phyloP scores from a whole-genome alignment of 2,329 filamentous ascomycete genomes.

The Acrodontium crateriforme region DNA sequence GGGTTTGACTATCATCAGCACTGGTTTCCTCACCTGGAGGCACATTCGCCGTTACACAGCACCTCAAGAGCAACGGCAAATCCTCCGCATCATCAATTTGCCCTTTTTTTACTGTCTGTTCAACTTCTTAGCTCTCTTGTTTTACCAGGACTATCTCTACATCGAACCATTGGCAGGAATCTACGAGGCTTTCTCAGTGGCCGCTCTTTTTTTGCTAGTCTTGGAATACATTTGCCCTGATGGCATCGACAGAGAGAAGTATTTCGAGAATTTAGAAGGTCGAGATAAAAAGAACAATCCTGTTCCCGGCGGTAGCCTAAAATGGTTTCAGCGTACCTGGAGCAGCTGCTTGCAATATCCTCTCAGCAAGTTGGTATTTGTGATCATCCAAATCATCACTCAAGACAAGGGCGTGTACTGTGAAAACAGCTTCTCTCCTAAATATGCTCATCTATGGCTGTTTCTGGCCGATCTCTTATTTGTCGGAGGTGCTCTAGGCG shows the following conservation, averaged over 20 bases:
- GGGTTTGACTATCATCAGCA: constrained; percentile 4
- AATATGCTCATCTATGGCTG: constrained; percentile 9
- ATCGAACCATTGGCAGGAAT: constrained; percentile 7
- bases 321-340: constrained; percentile 10
- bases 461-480: constrained; percentile 5
- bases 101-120: constrained; percentile 8
- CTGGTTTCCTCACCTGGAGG: constrained; percentile 3
- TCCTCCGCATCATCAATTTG: constrained; percentile 7
- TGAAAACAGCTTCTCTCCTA: constrained; percentile 9
- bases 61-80: constrained; percentile 11
- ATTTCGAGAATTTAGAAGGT: constrained; percentile 7
- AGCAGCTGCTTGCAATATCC: constrained; percentile 8
- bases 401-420: constrained; percentile 10
- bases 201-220: constrained; percentile 9
- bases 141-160: constrained; percentile 7
- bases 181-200: constrained; percentile 10
- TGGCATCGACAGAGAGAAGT: constrained; percentile 7
- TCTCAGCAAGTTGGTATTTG: constrained; percentile 7
- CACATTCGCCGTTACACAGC: constrained; percentile 8
- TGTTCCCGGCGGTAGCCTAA: constrained; percentile 7
- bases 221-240: constrained; percentile 11
- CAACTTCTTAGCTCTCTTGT: constrained; percentile 8
- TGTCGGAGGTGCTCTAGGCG: constrained; percentile 8
- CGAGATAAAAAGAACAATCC: constrained; percentile 7
- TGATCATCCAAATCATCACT: constrained; percentile 9